Evolutionary conservation across 2,329 filamentous ascomycete species (phyloP), one percentile per base, ranked within the genome.

Genomic region (Botrytis elliptica): DNA sequence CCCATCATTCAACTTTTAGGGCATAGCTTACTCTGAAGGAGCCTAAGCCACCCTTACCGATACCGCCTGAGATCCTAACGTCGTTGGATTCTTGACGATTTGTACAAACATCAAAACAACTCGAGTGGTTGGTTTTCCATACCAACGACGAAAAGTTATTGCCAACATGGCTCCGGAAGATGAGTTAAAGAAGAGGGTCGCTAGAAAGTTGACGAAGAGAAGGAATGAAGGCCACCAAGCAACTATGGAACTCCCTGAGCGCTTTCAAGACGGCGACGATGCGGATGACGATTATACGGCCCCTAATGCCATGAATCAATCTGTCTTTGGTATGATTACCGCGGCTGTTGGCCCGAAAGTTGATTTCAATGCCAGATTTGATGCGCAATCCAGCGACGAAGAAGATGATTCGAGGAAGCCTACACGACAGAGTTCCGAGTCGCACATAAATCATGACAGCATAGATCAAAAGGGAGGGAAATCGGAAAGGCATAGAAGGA

Each of bases 261-360:
- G 86, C 72, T 85, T 90, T 75, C 86, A 84, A 78, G 85, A 88
- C 78, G 87, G 87, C 44, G 86, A 88, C 75, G 89, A 90, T 81
- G 86, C 85, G 8, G 84, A 91, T 29, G 86, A 89, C 57, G 89
- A 91, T 80, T 87, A 88, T 75, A 88, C 88, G 22, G 88, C 88
- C 69, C 85, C 87, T 3, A 86, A 85, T n/a, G 82, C 82, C 38
- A 93, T 97, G 90, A 96, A 97, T 82, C 95, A 97, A 85, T 97
- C 93, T 77, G 91, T 98, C 72, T 97, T 98, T 82, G 94, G 94
- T 71, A 89, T 98, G 83, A 95, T 98, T 77, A 93, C 95, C 10
- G 93, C 94, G 25, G 94, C 94, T 55, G 94, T 94, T 55, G 93
- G 94, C 10, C 95, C 93, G 44, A 90, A 90, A 74, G 91, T 92